A percentile compares a stretch with the other conserved stretches of the same genome.
Evolutionary conservation across 140 eudicot genomes (phyloP).

Genomic region (Erigeron philadelphicus): DNA sequence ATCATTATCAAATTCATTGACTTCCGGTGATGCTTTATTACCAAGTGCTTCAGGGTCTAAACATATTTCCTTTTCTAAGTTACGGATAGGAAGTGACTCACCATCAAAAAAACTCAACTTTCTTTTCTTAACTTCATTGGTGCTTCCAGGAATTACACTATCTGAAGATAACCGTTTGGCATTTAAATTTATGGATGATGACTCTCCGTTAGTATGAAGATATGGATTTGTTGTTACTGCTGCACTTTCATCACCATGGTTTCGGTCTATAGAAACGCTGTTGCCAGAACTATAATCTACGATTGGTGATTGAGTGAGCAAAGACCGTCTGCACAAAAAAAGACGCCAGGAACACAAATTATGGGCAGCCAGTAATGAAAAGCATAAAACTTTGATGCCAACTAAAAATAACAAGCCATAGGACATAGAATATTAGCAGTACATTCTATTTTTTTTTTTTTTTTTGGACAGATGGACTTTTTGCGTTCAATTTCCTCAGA

Average conservation of each 20-base stretch:
- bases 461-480: too few species aligned
- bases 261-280: slow-evolving; percentile 24
- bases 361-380: slow-evolving; percentile 1
- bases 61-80: slow-evolving; percentile 51
- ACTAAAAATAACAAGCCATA: too few species aligned
- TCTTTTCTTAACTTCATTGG: slow-evolving; percentile 37
- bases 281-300: slow-evolving; percentile 38
- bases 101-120: slow-evolving; percentile 45
- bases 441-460: too few species aligned
- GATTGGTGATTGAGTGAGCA: slow-evolving; percentile 79
- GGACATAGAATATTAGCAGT: too few species aligned
- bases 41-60: slow-evolving; percentile 26
- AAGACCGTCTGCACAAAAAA: slow-evolving; percentile 64
- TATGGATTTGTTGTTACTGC: slow-evolving; percentile 29
- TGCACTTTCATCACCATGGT: slow-evolving; percentile 30
- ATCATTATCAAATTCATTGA: slow-evolving; percentile 50
- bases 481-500: too few species aligned
- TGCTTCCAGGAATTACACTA: slow-evolving; percentile 22
- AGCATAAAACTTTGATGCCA: background rate
- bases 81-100: slow-evolving; percentile 47
- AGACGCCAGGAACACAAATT: background rate
- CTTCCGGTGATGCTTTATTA: slow-evolving; percentile 25
- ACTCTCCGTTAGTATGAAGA: slow-evolving; percentile 31
- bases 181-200: slow-evolving; percentile 26
- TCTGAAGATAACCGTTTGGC: slow-evolving; percentile 24